Percentiles rank a stretch among this genome's conserved stretches.
Conservation (phyloP, 805 yeast species). For the Citeromyces matritensis region DNA sequence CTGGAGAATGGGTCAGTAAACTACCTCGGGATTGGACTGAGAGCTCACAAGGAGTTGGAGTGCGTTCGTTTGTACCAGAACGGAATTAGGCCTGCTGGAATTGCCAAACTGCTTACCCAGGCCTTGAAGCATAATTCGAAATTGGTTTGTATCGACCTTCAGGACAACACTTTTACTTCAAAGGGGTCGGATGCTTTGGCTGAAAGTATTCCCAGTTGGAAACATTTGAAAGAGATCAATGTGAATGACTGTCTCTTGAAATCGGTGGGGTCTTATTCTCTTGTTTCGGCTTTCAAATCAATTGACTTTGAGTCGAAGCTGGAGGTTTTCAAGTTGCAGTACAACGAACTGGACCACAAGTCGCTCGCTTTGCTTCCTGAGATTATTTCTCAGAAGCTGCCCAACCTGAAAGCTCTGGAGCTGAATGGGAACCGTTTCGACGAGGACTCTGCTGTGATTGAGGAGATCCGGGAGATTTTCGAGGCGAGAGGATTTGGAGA, state of each 20-base stretch:
- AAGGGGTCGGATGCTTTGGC: slow-evolving; percentile 56
- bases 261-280: slow-evolving; percentile 51
- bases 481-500: slow-evolving; percentile 67
- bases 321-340: slow-evolving; percentile 60
- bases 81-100: slow-evolving; percentile 93
- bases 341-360: slow-evolving; percentile 65
- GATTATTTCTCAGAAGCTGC: slow-evolving; percentile 39
- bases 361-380: slow-evolving; percentile 45
- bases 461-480: slow-evolving; percentile 43
- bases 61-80: slow-evolving; percentile 80
- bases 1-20: slow-evolving; percentile 89
- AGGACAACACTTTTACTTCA: slow-evolving; percentile 86
- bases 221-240: slow-evolving; percentile 56
- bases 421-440: slow-evolving; percentile 88
- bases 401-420: slow-evolving; percentile 52
- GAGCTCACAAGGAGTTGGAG: slow-evolving; percentile 62
- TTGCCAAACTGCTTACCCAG: slow-evolving; percentile 51
- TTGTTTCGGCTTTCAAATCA: slow-evolving; percentile 31
- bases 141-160: slow-evolving; percentile 66
- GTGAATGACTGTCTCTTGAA: slow-evolving; percentile 83
- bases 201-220: slow-evolving; percentile 46
- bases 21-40: slow-evolving; percentile 72
- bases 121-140: slow-evolving; percentile 54
- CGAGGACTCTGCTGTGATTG: slow-evolving; percentile 68
- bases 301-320: slow-evolving; percentile 22